Conservation (phyloP, 208 protist genomes). For the Naegleria fowleri region DNA sequence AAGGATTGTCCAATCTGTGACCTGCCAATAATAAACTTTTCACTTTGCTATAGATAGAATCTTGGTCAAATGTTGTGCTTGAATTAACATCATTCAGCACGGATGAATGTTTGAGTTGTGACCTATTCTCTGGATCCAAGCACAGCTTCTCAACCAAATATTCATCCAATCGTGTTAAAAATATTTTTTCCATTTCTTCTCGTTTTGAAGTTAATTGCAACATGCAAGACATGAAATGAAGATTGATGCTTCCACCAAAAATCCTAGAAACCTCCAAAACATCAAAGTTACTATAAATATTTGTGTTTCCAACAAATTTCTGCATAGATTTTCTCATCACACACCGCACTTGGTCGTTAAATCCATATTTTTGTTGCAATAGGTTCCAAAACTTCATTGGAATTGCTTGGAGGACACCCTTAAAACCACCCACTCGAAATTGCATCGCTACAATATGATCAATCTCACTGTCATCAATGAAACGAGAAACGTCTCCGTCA, state of each 20-base stretch:
- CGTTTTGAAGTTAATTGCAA: background rate
- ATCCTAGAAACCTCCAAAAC: background rate
- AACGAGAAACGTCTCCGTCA: too few relatives aligned
- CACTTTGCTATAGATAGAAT: background rate
- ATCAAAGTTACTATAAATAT: background rate
- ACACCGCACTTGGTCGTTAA: background rate
- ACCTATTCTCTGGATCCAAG: background rate
- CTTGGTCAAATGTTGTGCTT: background rate
- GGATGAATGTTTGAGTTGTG: background rate
- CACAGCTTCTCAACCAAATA: background rate
- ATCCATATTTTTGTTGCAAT: background rate
- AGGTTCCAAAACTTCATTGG: background rate
- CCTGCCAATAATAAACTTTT: background rate
- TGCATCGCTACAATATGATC: background rate
- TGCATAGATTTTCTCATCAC: background rate
- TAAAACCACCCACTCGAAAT: background rate
- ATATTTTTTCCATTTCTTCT: background rate
- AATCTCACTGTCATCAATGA: background rate
- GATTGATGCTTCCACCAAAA: background rate
- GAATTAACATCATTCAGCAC: background rate
- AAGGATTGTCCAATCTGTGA: background rate
- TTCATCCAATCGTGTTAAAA: background rate
- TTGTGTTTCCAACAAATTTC: background rate
- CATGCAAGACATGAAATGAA: background rate
- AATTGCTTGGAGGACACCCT: background rate